These are phyloP conservation scores for Cordyceps javanica DNA, from an alignment of 2,329 filamentous ascomycete species.

Conservation along the genomic window DNA sequence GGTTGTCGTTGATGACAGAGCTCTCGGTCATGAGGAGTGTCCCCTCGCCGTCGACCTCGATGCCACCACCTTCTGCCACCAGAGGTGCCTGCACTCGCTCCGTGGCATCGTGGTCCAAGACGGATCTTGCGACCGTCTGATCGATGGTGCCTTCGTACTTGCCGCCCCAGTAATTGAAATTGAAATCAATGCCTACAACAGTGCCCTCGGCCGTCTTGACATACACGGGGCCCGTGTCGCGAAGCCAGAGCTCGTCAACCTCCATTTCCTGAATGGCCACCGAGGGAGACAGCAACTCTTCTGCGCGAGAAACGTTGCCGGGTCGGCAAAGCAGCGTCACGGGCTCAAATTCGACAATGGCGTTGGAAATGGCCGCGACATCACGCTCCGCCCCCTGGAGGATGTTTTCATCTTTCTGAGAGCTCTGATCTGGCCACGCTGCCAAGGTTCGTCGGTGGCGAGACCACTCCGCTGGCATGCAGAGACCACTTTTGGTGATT, in stretches of 20 bases:
- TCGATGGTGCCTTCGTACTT: conserved; percentile 3
- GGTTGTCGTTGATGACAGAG: conserved; percentile 13
- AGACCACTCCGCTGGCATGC: conserved; percentile 8
- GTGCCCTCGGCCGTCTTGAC: conserved; percentile 36
- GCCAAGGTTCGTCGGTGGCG: conserved; percentile 7
- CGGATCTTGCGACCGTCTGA: background rate
- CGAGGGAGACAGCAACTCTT: background rate
- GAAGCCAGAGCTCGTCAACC: conserved; percentile 11
- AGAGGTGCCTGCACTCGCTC: conserved; percentile 4
- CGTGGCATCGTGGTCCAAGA: background rate
- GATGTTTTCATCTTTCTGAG: background rate
- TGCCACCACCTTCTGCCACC: conserved; percentile 13
- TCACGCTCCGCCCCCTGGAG: conserved; percentile 6
- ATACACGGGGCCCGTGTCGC: conserved; percentile 45
- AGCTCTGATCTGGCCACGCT: conserved; percentile 5
- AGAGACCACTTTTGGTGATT: background rate
- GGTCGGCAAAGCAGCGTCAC: conserved; percentile 9
- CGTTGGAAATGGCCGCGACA: conserved; percentile 8
- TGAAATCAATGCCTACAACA: conserved; percentile 18
- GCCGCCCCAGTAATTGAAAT: conserved; percentile 15
- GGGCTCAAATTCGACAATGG: conserved; percentile 10
- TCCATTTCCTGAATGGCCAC: conserved; percentile 6
- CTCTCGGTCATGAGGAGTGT: conserved; percentile 12
- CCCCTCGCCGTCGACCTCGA: conserved; percentile 13
- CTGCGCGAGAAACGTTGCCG: background rate